Evolutionary conservation across 306 rosid genomes (phyloP), one percentile per base, ranked within the genome.

Genomic region (Sophora flavescens): DNA sequence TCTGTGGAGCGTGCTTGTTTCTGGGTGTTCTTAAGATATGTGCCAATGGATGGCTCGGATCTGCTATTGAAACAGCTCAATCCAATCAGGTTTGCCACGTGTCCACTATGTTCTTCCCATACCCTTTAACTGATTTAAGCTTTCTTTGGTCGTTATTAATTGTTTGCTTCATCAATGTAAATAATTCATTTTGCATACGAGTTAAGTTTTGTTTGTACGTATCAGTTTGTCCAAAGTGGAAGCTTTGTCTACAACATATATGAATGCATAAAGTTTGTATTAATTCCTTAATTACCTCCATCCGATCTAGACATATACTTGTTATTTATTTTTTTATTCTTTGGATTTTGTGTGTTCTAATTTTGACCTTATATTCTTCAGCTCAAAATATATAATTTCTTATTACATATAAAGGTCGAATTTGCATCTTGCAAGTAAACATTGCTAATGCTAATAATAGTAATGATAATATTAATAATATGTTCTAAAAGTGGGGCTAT

Each of bases 1-100:
- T 95, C 71, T 95, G 99, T 80, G 96, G 93, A 18, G 38, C 88
- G 59, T 95, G 99, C 73, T 70, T 95, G 74, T 95, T 95, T 85
- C 83, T 95, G 33, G 99, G 96, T 47, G 85, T 92, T 45, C 51
- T 95, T 33, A 95, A 92, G 88, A 95, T 95, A n/a, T 92, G 97
- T 70, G 90, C 94, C 8, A 88, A 90, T 83, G 97, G 99, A 1
- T 95, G 99, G 99, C 87, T 95, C 82, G 97, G 99, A 95, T 95
- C 93, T 76, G 88, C 93, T 61, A 84, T 95, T 15, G 93, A 92
- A 53, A 78, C 72, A 82, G 85, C 90, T 26, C 82, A 83, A 78
- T 84, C 84, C 22, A 78, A 77, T 76, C 82, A 82, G 97, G 99
- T 95, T 51, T 57, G 17, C 65, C 26, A 61, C 10, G 44, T 44